A percentile compares a stretch with the other conserved stretches of the same genome.
Evolutionary conservation across 2,329 filamentous ascomycete species (phyloP).

Genomic region (Paracoccidioides brasiliensis): DNA sequence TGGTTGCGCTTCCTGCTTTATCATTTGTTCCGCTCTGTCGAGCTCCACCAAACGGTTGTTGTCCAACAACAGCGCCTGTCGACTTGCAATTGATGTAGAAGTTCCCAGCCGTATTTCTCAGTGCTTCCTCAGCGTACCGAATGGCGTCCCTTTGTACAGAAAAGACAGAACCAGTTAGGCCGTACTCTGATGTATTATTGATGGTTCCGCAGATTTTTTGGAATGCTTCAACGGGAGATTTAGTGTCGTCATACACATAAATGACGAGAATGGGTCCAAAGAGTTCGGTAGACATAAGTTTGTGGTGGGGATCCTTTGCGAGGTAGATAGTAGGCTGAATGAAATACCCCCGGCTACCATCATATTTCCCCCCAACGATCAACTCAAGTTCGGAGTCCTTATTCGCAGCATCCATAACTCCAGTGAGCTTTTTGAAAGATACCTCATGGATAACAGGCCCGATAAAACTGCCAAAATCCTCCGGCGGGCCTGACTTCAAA

Average conservation of each 20-base stretch:
- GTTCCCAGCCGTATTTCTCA: conserved; percentile 28
- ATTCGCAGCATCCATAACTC: conserved; percentile 66
- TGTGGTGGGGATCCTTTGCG: conserved; percentile 59
- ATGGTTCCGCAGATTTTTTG: conserved; percentile 42
- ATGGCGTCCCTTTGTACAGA: conserved; percentile 25
- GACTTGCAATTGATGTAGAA: conserved; percentile 36
- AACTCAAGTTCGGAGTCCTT: conserved; percentile 47
- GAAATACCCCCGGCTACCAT: conserved; percentile 67
- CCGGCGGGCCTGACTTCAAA: conserved; percentile 57
- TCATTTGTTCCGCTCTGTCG: conserved; percentile 59
- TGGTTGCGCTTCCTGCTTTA: conserved; percentile 55
- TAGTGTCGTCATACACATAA: conserved; percentile 63
- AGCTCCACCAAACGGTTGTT: conserved; percentile 58
- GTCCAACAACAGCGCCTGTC: conserved; percentile 59
- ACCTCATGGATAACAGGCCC: conserved; percentile 74
- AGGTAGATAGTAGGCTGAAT: conserved; percentile 72
- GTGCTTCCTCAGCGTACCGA: conserved; percentile 22
- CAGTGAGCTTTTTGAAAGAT: conserved; percentile 67
- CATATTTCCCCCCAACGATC: conserved; percentile 62
- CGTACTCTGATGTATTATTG: conserved; percentile 29
- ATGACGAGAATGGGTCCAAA: conserved; percentile 66
- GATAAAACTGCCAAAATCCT: conserved; percentile 63
- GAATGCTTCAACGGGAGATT: conserved; percentile 36
- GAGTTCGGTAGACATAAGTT: conserved; percentile 62
- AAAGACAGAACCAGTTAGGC: conserved; percentile 31